These are phyloP conservation scores for Saccharomycopsis lassenensis DNA, from an alignment of 805 yeast species.

Conservation along the genomic window DNA sequence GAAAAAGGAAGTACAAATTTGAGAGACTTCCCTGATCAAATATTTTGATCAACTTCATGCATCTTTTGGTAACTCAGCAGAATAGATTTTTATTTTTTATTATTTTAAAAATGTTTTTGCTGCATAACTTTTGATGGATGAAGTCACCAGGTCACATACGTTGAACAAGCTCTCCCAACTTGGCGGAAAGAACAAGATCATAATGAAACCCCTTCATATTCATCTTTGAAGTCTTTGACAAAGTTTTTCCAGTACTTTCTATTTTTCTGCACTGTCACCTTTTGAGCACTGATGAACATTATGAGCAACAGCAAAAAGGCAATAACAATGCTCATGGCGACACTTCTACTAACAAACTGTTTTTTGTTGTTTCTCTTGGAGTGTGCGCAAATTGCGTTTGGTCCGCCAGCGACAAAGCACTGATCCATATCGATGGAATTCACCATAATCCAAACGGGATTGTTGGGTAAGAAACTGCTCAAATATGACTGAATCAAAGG, in stretches of 20 bases:
- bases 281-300: conserved; percentile 40
- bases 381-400: conserved; percentile 71
- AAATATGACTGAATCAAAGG: conserved; percentile 35
- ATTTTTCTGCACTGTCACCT: conserved; percentile 61
- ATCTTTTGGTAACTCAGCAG: too few relatives aligned
- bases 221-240: conserved; percentile 44
- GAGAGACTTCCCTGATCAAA: too few relatives aligned
- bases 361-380: conserved; percentile 40
- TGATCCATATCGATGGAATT: conserved; percentile 62
- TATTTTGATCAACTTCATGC: too few relatives aligned
- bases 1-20: too few relatives aligned
- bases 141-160: too few relatives aligned
- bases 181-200: too few relatives aligned
- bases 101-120: too few relatives aligned
- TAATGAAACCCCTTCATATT: conserved; percentile 86
- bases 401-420: conserved; percentile 85
- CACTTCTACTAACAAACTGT: conserved; percentile 50
- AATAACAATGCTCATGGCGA: conserved; percentile 56
- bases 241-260: conserved; percentile 54
- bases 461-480: conserved; percentile 17
- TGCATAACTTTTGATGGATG: too few relatives aligned
- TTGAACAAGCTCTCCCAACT: too few relatives aligned
- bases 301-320: conserved; percentile 41
- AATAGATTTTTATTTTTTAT: too few relatives aligned
- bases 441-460: conserved; percentile 65